Conservation (phyloP, 148 eudicot genomes). For the Vaccinium vitisidaea region DNA sequence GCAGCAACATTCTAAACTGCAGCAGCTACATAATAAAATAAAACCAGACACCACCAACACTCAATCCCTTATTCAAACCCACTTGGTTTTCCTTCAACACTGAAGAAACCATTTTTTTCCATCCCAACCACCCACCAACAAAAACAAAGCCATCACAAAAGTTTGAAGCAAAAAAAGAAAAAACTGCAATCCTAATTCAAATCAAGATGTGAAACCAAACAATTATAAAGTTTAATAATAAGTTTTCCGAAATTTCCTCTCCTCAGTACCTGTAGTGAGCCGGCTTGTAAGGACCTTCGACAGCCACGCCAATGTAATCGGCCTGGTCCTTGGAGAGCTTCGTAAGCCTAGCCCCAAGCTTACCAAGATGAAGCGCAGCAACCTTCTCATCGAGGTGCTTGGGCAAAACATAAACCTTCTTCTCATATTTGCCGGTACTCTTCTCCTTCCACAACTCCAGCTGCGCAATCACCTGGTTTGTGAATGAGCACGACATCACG, state of each 20-base stretch:
- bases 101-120: slow-evolving; percentile 9
- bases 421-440: slow-evolving; percentile 71
- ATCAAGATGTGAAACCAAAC: neutral
- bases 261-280: slow-evolving; percentile 85
- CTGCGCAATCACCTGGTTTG: slow-evolving; percentile 96
- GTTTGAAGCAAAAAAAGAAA: neutral
- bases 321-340: slow-evolving; percentile 87
- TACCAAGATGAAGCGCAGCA: slow-evolving; percentile 85
- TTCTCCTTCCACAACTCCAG: slow-evolving; percentile 97
- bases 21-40: neutral
- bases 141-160: neutral
- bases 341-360: slow-evolving; percentile 93
- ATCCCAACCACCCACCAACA: slow-evolving; percentile 7
- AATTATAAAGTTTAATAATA: neutral
- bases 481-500: slow-evolving; percentile 97
- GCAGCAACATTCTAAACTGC: neutral
- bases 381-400: slow-evolving; percentile 99
- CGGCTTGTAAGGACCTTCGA: slow-evolving; percentile 97
- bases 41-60: neutral
- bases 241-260: neutral
- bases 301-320: slow-evolving; percentile 80
- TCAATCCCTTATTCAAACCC: slow-evolving; percentile 1
- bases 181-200: neutral
- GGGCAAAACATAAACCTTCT: slow-evolving; percentile 93
- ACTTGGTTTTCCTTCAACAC: slow-evolving; percentile 8